A percentile compares a stretch with the other conserved stretches of the same genome.
These are phyloP conservation scores for Vicia villosa DNA, from an alignment of 306 rosid genomes.

Conservation along the genomic window DNA sequence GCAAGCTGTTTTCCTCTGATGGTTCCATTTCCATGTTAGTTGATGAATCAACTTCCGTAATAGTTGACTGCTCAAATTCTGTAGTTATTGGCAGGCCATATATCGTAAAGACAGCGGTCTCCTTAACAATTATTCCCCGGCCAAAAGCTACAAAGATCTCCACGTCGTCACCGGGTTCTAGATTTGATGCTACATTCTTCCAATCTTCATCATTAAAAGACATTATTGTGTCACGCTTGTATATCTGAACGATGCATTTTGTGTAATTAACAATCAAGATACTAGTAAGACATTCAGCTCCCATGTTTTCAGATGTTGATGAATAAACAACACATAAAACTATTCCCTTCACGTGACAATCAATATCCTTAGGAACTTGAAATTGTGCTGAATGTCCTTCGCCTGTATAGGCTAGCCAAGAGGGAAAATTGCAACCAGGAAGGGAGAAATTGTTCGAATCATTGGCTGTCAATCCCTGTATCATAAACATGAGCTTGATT, in stretches of 20 bases:
- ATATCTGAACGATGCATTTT: neutral
- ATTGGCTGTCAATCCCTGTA: neutral
- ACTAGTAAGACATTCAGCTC: neutral
- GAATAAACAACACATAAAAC: neutral
- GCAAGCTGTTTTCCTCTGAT: too few relatives aligned
- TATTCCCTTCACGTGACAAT: neutral
- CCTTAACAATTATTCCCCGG: too few relatives aligned
- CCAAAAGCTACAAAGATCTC: neutral
- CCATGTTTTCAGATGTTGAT: neutral
- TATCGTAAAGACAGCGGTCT: too few relatives aligned
- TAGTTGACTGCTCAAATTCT: too few relatives aligned
- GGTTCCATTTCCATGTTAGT: too few relatives aligned
- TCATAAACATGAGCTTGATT: neutral
- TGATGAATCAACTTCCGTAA: too few relatives aligned
- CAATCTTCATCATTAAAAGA: constrained; percentile 7
- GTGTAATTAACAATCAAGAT: neutral
- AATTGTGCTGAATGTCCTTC: neutral
- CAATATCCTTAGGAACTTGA: neutral
- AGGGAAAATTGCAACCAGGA: neutral
- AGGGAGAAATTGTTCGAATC: neutral
- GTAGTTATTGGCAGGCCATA: too few relatives aligned
- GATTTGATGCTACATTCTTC: neutral
- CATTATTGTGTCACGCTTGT: neutral
- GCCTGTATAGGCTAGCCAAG: neutral
- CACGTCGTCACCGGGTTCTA: neutral